These are phyloP conservation scores for Teunomyces kruisii DNA, from an alignment of 805 yeast species.

Conservation along the genomic window DNA sequence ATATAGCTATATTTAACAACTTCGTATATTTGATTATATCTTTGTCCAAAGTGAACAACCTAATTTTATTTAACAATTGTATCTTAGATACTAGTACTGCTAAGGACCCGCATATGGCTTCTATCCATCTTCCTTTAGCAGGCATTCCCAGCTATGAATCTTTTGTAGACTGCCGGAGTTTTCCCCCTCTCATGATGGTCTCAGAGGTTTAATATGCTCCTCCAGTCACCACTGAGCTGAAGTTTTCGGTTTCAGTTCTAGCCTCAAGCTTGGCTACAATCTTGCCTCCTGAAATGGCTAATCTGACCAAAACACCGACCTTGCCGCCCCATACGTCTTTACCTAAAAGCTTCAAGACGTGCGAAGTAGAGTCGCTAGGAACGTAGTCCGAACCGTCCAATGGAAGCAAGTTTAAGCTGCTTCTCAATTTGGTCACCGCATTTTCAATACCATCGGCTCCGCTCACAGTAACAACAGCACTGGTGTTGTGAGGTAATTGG, in stretches of 20 bases:
- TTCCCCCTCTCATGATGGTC: not conserved
- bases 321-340: slow-evolving; percentile 64
- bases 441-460: slow-evolving; percentile 34
- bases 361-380: slow-evolving; percentile 57
- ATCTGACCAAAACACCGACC: slow-evolving; percentile 49
- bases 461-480: slow-evolving; percentile 66
- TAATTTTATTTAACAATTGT: not conserved
- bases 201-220: slow-evolving; percentile 9
- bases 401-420: slow-evolving; percentile 53
- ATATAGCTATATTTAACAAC: too few relatives aligned
- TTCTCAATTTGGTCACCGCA: slow-evolving; percentile 52
- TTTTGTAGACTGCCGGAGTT: too few relatives aligned
- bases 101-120: too few relatives aligned
- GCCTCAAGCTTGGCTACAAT: slow-evolving; percentile 59
- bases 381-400: slow-evolving; percentile 72
- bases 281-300: slow-evolving; percentile 56
- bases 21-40: too few relatives aligned
- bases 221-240: slow-evolving; percentile 52
- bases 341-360: slow-evolving; percentile 79
- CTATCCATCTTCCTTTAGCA: too few relatives aligned
- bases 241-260: slow-evolving; percentile 45
- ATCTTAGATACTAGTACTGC: not conserved
- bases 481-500: slow-evolving; percentile 59
- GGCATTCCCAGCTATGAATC: too few relatives aligned
- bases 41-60: not conserved